Percentiles rank a stretch among this genome's conserved stretches.
Conservation (phyloP, 192 early-diverging fungal species). For the Phycomyces blakesleeanus region DNA sequence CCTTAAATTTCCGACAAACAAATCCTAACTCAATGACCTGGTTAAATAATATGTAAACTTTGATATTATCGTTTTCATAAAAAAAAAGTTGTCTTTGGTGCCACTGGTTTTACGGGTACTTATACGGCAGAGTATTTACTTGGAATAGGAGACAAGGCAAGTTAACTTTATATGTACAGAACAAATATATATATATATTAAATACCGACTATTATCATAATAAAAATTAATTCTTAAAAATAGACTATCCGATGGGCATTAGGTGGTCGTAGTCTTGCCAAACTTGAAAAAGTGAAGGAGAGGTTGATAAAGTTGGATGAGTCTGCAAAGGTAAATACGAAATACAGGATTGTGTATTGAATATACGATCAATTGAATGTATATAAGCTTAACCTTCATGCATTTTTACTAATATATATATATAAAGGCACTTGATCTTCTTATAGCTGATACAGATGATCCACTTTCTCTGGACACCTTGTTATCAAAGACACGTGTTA, state of each 20-base stretch:
- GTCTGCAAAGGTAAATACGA: constrained; percentile 35
- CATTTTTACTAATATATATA: background rate
- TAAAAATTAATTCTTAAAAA: too few relatives aligned
- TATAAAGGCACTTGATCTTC: constrained; percentile 49
- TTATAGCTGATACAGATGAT: constrained; percentile 68
- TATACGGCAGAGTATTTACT: constrained; percentile 64
- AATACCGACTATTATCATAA: too few relatives aligned
- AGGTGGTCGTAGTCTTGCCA: constrained; percentile 67
- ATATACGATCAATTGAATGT: background rate
- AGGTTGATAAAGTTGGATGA: constrained; percentile 51
- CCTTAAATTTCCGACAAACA: too few relatives aligned
- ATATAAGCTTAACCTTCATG: background rate
- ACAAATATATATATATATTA: too few relatives aligned
- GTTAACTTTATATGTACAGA: constrained; percentile 18
- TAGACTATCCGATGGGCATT: constrained; percentile 67
- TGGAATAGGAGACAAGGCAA: constrained; percentile 18
- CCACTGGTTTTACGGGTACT: constrained; percentile 81
- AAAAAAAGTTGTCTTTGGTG: constrained; percentile 66
- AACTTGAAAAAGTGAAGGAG: constrained; percentile 57
- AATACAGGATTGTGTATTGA: too few relatives aligned
- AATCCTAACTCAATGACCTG: too few relatives aligned
- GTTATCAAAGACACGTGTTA: constrained; percentile 59
- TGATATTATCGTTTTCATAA: background rate
- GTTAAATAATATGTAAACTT: too few relatives aligned
- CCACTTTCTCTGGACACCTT: constrained; percentile 58